Percentiles rank a stretch among this genome's conserved stretches.
phyloP scores from a whole-genome alignment of 441 rosid species.

The Breynia disticha region DNA sequence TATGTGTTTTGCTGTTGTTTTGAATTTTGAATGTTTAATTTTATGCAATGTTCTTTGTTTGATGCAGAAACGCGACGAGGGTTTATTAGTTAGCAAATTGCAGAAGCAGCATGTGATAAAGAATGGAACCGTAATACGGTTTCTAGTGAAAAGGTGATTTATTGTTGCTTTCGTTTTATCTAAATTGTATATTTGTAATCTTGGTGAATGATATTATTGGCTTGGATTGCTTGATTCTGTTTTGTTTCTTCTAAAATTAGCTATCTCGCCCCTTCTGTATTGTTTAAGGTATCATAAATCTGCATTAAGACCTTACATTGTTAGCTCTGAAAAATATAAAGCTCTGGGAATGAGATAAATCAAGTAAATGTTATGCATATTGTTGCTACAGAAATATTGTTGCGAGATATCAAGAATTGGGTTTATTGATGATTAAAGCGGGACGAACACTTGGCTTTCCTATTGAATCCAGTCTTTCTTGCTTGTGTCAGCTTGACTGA shows the following conservation, averaged over 20 bases:
- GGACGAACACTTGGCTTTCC: too few relatives aligned
- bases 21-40: background rate
- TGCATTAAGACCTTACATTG: too few relatives aligned
- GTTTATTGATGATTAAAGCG: too few relatives aligned
- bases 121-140: slow-evolving; percentile 59
- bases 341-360: too few relatives aligned
- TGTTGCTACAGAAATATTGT: too few relatives aligned
- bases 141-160: slow-evolving; percentile 68
- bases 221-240: background rate
- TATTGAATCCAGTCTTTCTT: too few relatives aligned
- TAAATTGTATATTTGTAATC: background rate
- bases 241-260: background rate
- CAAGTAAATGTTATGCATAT: too few relatives aligned
- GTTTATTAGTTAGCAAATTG: slow-evolving; percentile 41
- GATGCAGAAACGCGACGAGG: slow-evolving; percentile 46
- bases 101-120: slow-evolving; percentile 52
- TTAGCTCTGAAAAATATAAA: too few relatives aligned
- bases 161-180: slow-evolving; percentile 1
- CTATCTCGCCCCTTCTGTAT: too few relatives aligned
- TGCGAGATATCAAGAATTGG: too few relatives aligned
- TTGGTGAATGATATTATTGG: background rate
- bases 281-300: too few relatives aligned
- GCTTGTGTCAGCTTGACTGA: too few relatives aligned
- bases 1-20: slow-evolving; percentile 3
- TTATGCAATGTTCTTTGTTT: slow-evolving; percentile 5